Conservation (phyloP, 1,284 basidiomycete genomes). For the Heterobasidion occidentale region DNA sequence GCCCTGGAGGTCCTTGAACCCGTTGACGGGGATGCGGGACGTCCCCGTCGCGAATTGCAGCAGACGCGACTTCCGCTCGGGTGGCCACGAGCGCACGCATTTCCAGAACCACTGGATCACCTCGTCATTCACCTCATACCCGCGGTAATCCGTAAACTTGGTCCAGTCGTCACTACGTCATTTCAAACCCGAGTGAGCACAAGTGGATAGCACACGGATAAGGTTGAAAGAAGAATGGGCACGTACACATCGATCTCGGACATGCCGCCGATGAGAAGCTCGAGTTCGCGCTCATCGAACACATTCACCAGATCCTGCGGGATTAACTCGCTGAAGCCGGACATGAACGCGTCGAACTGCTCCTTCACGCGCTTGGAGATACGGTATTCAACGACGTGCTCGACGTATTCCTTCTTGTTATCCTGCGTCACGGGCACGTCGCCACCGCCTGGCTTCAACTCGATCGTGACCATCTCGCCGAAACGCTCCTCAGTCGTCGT, state of each 20-base stretch:
- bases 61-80: constrained; percentile 91
- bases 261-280: constrained; percentile 97
- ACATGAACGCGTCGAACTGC: constrained; percentile 95
- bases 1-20: constrained; percentile 98
- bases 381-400: constrained; percentile 90
- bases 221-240: constrained; percentile 1
- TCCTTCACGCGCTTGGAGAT: constrained; percentile 90
- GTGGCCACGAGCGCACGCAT: constrained; percentile 92
- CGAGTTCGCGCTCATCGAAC: constrained; percentile 97
- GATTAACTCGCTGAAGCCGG: constrained; percentile 91
- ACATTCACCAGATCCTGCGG: constrained; percentile 94
- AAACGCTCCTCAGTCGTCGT: constrained; percentile 94
- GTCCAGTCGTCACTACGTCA: constrained; percentile 71
- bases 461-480: constrained; percentile 91
- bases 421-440: constrained; percentile 88
- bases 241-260: constrained; percentile 93
- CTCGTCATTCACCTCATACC: constrained; percentile 82
- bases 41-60: constrained; percentile 98
- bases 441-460: constrained; percentile 84
- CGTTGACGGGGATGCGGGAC: constrained; percentile 95
- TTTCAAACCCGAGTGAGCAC: not conserved
- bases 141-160: constrained; percentile 81
- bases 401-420: constrained; percentile 99
- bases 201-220: not conserved
- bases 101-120: constrained; percentile 99